Conservation (phyloP, 2,329 filamentous ascomycete genomes). For the Apiospora malaysiana region DNA sequence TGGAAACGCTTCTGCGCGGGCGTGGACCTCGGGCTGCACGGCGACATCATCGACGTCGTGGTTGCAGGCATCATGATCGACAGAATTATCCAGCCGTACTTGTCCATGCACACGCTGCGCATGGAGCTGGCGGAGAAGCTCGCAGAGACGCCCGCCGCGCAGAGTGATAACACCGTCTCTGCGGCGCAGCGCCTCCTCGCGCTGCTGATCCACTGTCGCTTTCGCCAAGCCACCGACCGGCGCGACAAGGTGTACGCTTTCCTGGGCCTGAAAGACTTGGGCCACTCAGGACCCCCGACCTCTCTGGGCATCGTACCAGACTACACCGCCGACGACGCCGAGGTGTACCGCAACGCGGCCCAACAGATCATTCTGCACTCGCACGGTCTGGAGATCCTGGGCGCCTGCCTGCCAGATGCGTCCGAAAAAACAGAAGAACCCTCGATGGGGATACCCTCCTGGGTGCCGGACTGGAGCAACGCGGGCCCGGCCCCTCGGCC, state of each 20-base stretch:
- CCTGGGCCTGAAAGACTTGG: constrained; percentile 15
- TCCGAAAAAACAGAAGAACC: neutral
- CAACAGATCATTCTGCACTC: constrained; percentile 10
- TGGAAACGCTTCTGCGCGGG: constrained; percentile 25
- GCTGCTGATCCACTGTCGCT: constrained; percentile 18
- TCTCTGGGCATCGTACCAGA: constrained; percentile 11
- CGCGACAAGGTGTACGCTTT: constrained; percentile 22
- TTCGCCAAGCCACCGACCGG: constrained; percentile 11
- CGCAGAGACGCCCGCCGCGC: neutral
- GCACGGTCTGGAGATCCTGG: constrained; percentile 16
- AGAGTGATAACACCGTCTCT: neutral
- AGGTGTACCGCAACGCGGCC: constrained; percentile 11
- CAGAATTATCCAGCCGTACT: constrained; percentile 9
- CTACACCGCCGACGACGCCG: neutral
- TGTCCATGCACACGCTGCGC: neutral
- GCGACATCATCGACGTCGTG: constrained; percentile 23
- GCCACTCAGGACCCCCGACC: neutral
- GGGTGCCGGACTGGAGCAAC: constrained; percentile 24
- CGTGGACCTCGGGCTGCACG: constrained; percentile 22
- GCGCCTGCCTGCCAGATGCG: constrained; percentile 15
- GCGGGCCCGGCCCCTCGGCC: neutral
- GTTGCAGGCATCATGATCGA: constrained; percentile 9
- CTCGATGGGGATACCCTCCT: constrained; percentile 7
- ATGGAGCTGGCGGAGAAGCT: neutral
- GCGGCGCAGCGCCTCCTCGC: constrained; percentile 18